Evolutionary conservation across 768 basidiomycete species (phyloP), one percentile per base, ranked within the genome.

Genomic region (Agaricus sinodeliciosus): DNA sequence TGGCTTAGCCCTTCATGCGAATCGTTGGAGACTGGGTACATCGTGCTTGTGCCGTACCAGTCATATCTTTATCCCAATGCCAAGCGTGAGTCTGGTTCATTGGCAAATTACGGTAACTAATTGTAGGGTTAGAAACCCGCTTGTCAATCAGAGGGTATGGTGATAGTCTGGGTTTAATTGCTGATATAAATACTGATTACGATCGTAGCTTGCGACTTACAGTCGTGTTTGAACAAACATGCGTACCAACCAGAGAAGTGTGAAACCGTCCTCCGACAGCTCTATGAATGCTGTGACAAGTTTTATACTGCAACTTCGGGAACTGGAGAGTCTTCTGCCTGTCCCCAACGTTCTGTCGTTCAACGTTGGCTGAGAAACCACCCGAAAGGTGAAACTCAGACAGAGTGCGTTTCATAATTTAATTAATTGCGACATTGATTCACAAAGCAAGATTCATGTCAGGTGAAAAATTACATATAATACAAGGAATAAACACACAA

Each of bases 221-320:
- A 87, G 41, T 51, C 68, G 1, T 89, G 87, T 61, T 69, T 88
- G 27, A 74, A 73, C 48, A 80, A 75, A 55, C 76, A 87, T 63
- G 84, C 81, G 0, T 87, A 85, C 60, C 59, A 57, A 2, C 85
- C 82, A 0, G 84, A 85, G 16, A 80, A 75, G 56, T 89, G 87
- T 60, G 69, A 81, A 40, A 60, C 66, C 8, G 62, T 73, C 9
- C 60, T 87, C 18, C 68, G 75, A 47, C 70, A 66, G 19, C 71
- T 89, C 15, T 88, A 88, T 60, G 52, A 60, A 52, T 88, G 87
- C 57, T 89, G 87, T 60, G 69, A 75, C 41, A 51, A 61, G 25
- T 77, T 87, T 73, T 82, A 87, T 63, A 68, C 74, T 4, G 48
- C 57, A 18, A 70, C 69, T 3, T 66, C 67, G 0, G 68, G 57